Evolutionary conservation across 1,284 basidiomycete genomes (phyloP), one percentile per base, ranked within the genome.

Genomic region (Leccinum ponderosum): DNA sequence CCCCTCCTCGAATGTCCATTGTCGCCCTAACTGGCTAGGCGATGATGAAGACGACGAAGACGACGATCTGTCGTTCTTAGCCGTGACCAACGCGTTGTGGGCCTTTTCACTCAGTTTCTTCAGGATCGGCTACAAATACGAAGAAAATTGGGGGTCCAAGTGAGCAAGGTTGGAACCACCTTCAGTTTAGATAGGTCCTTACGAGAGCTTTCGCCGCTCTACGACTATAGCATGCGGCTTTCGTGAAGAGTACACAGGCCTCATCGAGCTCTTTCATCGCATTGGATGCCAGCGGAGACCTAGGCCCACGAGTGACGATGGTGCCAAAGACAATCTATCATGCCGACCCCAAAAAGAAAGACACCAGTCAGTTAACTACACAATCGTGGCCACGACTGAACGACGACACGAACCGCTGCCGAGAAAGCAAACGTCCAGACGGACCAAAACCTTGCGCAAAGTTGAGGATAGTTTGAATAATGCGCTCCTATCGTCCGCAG

Each of bases 401-500:
- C 9, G 52, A 15, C 59, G 8, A 51, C n/a, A 76, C 82, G 63
- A 66, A 87, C 86, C 63, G 84, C 84, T 37, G 85, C 82, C 7
- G 84, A 85, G 66, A 90, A 86, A 9, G 81, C 83, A 70, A 81
- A 86, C 1, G 83, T 84, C 89, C 88, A 91, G 70, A 85, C 81
- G 9, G 79, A 73, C 82, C 86, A 85, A 62, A 83, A 84, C 25
- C 86, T 73, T 7, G 83, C 75, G 56, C 79, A 81, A 2, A 85
- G 75, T 56, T 78, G 80, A 0, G 87, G 85, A 69, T 78, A 80
- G 15, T 77, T 68, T 11, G 76, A 65, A 64, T 86, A 87, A 63
- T 87, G 82, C n/a, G 84, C 81, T 33, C 77, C 69, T 12, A 86
- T 74, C 1, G 79, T 79, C 68, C 82, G 85, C 25, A 90, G 77